Percentiles rank a stretch among this genome's conserved stretches.
Conservation (phyloP, 1,139 yeast genomes). For the Kluyveromyces sp. region DNA sequence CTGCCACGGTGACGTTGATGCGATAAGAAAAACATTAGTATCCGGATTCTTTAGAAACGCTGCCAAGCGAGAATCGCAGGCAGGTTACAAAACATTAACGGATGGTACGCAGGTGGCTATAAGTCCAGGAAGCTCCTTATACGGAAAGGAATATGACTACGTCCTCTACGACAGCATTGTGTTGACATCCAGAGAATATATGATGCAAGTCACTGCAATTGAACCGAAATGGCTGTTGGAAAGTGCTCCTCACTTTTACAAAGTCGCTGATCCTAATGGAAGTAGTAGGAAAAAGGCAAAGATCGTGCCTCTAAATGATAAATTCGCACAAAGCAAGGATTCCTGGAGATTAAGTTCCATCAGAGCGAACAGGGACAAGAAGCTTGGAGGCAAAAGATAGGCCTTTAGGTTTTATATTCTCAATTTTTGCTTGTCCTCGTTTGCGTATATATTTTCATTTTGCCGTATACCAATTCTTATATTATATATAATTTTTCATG, state of each 20-base stretch:
- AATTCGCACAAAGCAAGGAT: slow-evolving; percentile 44
- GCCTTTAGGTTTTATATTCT: not conserved
- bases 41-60: slow-evolving; percentile 84
- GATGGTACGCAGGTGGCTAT: slow-evolving; percentile 74
- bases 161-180: slow-evolving; percentile 79
- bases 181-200: slow-evolving; percentile 79
- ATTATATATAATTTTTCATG: too few species aligned
- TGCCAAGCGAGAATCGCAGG: slow-evolving; percentile 71
- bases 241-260: slow-evolving; percentile 81
- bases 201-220: slow-evolving; percentile 78
- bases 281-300: slow-evolving; percentile 38
- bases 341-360: slow-evolving; percentile 47
- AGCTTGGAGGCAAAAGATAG: slow-evolving; percentile 25
- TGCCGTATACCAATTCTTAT: not conserved
- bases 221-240: slow-evolving; percentile 83
- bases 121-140: slow-evolving; percentile 84
- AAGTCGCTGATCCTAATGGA: slow-evolving; percentile 40
- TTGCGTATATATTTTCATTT: not conserved
- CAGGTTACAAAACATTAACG: slow-evolving; percentile 61
- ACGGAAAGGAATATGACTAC: slow-evolving; percentile 65
- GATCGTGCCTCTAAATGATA: slow-evolving; percentile 57
- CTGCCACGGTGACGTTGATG: slow-evolving; percentile 58
- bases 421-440: not conserved
- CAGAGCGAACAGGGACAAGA: slow-evolving; percentile 27
- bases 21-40: slow-evolving; percentile 65